Conservation (phyloP, 108 stramenopile genomes). For the Skeletonema potamos region DNA sequence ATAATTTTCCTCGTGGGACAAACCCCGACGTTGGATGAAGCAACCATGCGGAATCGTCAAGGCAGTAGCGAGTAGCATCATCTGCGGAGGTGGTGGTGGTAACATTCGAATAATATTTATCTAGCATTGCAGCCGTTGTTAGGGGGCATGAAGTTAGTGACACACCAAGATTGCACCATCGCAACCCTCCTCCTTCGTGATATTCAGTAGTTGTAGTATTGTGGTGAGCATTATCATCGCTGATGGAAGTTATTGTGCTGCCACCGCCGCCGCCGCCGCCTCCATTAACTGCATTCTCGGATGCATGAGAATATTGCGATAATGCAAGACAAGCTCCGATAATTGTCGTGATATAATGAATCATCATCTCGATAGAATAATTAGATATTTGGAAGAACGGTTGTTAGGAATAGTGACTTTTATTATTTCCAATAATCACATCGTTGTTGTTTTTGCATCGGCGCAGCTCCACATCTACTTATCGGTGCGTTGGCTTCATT, state of each 20-base stretch:
- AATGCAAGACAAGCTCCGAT: too few species aligned
- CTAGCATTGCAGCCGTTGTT: constrained; percentile 7
- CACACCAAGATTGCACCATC: constrained; percentile 39
- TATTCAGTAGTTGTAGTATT: too few species aligned
- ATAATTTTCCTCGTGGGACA: constrained; percentile 61
- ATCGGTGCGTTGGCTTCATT: too few species aligned
- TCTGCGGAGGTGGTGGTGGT: neutral
- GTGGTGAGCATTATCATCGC: neutral
- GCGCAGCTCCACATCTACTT: too few species aligned
- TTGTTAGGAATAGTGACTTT: too few species aligned
- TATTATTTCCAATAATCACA: too few species aligned
- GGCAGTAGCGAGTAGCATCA: neutral
- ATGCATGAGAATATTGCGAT: neutral
- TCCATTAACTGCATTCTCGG: neutral
- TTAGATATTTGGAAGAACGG: too few species aligned
- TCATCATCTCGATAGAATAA: too few species aligned
- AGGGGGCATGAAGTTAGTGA: constrained; percentile 20
- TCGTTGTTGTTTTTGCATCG: too few species aligned
- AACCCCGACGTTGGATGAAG: constrained; percentile 54
- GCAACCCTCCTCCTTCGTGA: constrained; percentile 16
- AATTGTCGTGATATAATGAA: too few species aligned
- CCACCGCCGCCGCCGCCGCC: too few species aligned
- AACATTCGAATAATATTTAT: constrained; percentile 1
- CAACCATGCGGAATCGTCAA: constrained; percentile 39
- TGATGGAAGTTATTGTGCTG: neutral